Evolutionary conservation across 495 filamentous ascomycete genomes (phyloP).

Genomic region (Aspergillus leporis): DNA sequence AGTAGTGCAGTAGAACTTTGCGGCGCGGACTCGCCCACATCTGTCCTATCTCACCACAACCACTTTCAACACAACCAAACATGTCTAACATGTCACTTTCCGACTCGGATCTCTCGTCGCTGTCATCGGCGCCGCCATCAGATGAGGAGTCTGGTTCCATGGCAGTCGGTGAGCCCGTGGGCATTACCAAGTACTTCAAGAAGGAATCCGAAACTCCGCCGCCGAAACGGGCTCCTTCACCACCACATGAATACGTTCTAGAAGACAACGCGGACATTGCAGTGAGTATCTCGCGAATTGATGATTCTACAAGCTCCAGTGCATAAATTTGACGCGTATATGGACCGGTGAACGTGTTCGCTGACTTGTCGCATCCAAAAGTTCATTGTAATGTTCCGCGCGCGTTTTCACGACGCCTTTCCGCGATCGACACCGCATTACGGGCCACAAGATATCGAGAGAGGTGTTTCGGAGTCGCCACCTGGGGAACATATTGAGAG

Average conservation of each 20-base stretch:
- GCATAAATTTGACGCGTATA: slow-evolving; percentile 35
- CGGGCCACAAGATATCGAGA: slow-evolving; percentile 93
- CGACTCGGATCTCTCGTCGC: slow-evolving; percentile 57
- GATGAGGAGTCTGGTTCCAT: slow-evolving; percentile 53
- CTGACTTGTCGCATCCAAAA: slow-evolving; percentile 49
- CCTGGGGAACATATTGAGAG: slow-evolving; percentile 85
- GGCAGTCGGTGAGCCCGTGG: slow-evolving; percentile 42
- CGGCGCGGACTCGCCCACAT: slow-evolving; percentile 31
- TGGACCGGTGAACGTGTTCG: slow-evolving; percentile 32
- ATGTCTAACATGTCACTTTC: slow-evolving; percentile 50
- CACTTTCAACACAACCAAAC: slow-evolving; percentile 24
- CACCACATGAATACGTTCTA: slow-evolving; percentile 83
- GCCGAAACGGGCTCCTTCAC: slow-evolving; percentile 74
- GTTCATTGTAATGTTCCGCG: slow-evolving; percentile 98
- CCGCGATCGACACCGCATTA: slow-evolving; percentile 83
- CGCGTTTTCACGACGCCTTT: slow-evolving; percentile 86
- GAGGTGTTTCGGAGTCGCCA: slow-evolving; percentile 70
- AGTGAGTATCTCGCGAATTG: slow-evolving; percentile 56
- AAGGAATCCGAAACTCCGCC: slow-evolving; percentile 62
- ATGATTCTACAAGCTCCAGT: slow-evolving; percentile 1
- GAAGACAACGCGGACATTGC: slow-evolving; percentile 88
- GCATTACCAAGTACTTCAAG: slow-evolving; percentile 50
- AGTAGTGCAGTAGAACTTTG: slow-evolving; percentile 26
- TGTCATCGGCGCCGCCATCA: slow-evolving; percentile 58
- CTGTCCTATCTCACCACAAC: slow-evolving; percentile 28